Evolutionary conservation across 306 rosid species (phyloP), one percentile per base, ranked within the genome.

Genomic region (Medicago lupulina): DNA sequence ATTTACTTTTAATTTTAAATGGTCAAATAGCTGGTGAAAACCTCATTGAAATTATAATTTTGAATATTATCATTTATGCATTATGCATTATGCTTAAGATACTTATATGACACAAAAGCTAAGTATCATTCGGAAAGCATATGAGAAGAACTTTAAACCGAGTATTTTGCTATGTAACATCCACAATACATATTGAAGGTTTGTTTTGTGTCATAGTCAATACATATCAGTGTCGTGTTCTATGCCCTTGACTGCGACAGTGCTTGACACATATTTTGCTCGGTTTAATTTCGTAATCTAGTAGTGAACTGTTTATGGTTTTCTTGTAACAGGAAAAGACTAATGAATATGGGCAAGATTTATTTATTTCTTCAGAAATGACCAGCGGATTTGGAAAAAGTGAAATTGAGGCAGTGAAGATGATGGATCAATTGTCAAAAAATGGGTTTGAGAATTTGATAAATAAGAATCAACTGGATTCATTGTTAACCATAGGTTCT

Each of bases 371-470:
- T 21, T 23, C 92, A 1, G 84, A 89, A 78, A 73, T 49, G 47
- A 86, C 92, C 9, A 84, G 12, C 2, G 92, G 90, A 16, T 13
- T 86, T 63, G 89, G 87, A 5, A 19, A n/a, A n/a, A 23, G 17
- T 16, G 83, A 82, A 74, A 68, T 67, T 12, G 78, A 66, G 13
- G 86, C 85, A 18, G 3, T 87, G 49, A 31, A 55, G 71, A 75
- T 2, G 43, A 40, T 89, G 74, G 80, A 64, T 21, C 55, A 78
- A 51, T 16, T 77, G 67, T 78, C 89, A 23, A 34, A 47, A 13
- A 19, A 79, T 57, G 93, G 96, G n/a, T 83, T 85, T 73, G 91
- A 71, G 75, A 85, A 79, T 25, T 21, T 86, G 15, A 74, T 85
- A 83, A 79, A 41, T 36, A 80, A 84, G 23, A 77, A 80, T 51